A percentile compares a stretch with the other conserved stretches of the same genome.
These are phyloP conservation scores for Cyclotella atomus DNA, from an alignment of 108 stramenopile species.

Conservation along the genomic window DNA sequence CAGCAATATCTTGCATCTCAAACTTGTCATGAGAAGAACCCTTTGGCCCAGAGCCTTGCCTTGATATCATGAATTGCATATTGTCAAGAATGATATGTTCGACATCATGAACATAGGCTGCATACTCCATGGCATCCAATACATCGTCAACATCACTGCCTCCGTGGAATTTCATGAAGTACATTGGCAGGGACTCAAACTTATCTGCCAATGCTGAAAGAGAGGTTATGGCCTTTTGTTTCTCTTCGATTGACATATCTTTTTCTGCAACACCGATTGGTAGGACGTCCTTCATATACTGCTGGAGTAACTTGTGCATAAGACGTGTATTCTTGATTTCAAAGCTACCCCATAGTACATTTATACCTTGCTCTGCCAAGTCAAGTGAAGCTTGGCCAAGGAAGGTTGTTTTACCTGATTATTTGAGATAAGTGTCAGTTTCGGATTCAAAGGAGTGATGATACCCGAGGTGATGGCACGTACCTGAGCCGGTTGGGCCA, in stretches of 20 bases:
- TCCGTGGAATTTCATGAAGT: slow-evolving; percentile 96
- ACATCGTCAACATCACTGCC: slow-evolving; percentile 93
- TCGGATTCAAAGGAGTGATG: no score
- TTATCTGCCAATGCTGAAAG: slow-evolving; percentile 79
- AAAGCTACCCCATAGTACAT: slow-evolving; percentile 96
- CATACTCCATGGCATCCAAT: slow-evolving; percentile 97
- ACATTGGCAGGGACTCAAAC: slow-evolving; percentile 89
- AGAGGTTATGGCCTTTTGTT: slow-evolving; percentile 41
- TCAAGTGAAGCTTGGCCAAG: slow-evolving; percentile 93
- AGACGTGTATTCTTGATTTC: slow-evolving; percentile 95
- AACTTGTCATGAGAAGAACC: slow-evolving; percentile 76
- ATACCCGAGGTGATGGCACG: slow-evolving; percentile 1
- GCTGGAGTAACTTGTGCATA: slow-evolving; percentile 92
- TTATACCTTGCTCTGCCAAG: slow-evolving; percentile 89
- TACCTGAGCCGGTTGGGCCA: slow-evolving; percentile 82
- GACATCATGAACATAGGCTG: slow-evolving; percentile 92
- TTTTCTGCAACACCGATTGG: slow-evolving; percentile 55
- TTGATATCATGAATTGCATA: slow-evolving; percentile 98
- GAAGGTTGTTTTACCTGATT: slow-evolving; percentile 88
- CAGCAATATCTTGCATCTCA: slow-evolving; percentile 92
- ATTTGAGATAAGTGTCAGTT: no score
- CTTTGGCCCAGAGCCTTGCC: slow-evolving; percentile 42
- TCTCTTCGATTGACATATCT: slow-evolving; percentile 25
- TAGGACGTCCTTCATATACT: slow-evolving; percentile 76
- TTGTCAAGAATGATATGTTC: slow-evolving; percentile 96